Evolutionary conservation across 192 early-diverging fungal species (phyloP).

Genomic region (Podila verticillata): DNA sequence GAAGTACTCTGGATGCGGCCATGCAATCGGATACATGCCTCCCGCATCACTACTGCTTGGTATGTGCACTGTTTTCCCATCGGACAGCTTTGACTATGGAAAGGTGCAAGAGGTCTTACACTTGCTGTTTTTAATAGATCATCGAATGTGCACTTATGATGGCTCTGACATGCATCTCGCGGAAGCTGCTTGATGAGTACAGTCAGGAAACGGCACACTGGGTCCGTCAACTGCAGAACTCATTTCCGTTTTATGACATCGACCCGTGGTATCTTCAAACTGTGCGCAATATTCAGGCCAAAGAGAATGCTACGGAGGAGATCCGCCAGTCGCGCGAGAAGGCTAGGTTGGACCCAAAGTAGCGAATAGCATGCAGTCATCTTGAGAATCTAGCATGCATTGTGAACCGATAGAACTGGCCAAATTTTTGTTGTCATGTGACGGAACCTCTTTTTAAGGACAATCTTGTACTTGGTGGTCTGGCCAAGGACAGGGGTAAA

Average conservation of each 20-base stretch:
- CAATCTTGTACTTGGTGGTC: too few relatives aligned
- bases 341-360: too few relatives aligned
- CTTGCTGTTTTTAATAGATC: neutral
- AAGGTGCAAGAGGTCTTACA: neutral
- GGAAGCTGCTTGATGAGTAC: slow-evolving; percentile 14
- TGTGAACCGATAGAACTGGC: too few relatives aligned
- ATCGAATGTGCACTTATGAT: slow-evolving; percentile 28
- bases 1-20: neutral
- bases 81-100: neutral
- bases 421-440: too few relatives aligned
- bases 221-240: slow-evolving; percentile 7
- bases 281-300: neutral
- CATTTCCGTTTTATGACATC: slow-evolving; percentile 10
- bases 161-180: slow-evolving; percentile 10
- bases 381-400: too few relatives aligned
- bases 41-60: slow-evolving; percentile 15
- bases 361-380: too few relatives aligned
- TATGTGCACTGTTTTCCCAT: neutral
- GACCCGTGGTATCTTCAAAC: slow-evolving; percentile 10
- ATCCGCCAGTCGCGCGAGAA: neutral
- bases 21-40: neutral
- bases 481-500: too few relatives aligned
- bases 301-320: slow-evolving; percentile 22
- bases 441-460: too few relatives aligned
- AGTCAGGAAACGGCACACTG: slow-evolving; percentile 25